phyloP scores from a whole-genome alignment of 306 rosid species.

The Oxytropis ochrocephala region DNA sequence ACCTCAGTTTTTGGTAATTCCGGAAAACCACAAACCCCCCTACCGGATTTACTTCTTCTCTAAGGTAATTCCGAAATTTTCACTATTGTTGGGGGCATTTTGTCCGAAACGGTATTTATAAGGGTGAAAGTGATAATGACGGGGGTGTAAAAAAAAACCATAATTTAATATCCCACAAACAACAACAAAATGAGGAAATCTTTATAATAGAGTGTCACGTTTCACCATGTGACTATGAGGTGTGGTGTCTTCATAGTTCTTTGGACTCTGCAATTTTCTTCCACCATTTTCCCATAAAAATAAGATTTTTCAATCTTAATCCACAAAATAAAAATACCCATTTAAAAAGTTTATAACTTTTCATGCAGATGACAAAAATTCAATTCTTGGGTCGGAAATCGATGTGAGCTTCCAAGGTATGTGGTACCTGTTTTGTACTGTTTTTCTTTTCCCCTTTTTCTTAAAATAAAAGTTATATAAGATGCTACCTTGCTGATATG shows the following conservation, averaged over 20 bases:
- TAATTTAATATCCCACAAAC: background rate
- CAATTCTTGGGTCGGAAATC: background rate
- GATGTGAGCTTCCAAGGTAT: background rate
- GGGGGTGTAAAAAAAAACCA: too few species aligned
- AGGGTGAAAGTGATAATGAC: too few species aligned
- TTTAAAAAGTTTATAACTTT: background rate
- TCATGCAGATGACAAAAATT: background rate
- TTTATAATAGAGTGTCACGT: background rate
- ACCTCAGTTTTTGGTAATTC: too few species aligned
- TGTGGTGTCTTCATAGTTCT: background rate
- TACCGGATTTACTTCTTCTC: too few species aligned
- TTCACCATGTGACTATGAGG: conserved; percentile 12
- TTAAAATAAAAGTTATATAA: background rate
- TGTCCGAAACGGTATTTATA: too few species aligned
- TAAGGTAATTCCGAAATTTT: too few species aligned
- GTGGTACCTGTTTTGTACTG: background rate
- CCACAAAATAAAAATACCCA: background rate
- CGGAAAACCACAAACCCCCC: too few species aligned
- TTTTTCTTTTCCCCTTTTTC: background rate
- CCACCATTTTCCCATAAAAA: background rate
- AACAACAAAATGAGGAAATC: too few species aligned
- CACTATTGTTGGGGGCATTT: too few species aligned
- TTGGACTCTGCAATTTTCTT: background rate
- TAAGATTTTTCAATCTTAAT: conserved; percentile 1
- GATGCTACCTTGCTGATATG: background rate